phyloP scores from a whole-genome alignment of 352 stramenopile species.

The Pythium folliculosum region DNA sequence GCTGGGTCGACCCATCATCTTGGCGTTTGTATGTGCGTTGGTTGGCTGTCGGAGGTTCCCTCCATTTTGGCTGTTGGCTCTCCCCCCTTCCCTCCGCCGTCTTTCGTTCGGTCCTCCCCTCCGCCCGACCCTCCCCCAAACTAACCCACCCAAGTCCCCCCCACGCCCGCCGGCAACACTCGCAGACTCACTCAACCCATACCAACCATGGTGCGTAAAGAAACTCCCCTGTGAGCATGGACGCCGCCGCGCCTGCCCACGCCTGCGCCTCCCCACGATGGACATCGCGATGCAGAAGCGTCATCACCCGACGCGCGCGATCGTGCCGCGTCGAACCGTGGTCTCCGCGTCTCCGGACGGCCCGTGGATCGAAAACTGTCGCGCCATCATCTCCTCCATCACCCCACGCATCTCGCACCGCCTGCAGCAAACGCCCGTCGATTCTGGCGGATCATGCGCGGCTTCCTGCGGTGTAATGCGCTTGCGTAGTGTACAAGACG shows the following conservation, averaged over 20 bases:
- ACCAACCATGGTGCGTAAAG: slow-evolving; percentile 31
- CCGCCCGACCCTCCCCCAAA: slow-evolving; percentile 22
- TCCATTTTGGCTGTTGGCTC: slow-evolving; percentile 31
- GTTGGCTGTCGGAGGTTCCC: slow-evolving; percentile 34
- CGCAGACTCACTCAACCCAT: slow-evolving; percentile 34
- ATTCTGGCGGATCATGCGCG: too few relatives aligned
- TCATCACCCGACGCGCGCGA: background rate
- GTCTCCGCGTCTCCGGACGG: background rate
- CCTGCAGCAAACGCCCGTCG: too few relatives aligned
- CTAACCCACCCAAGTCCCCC: slow-evolving; percentile 17
- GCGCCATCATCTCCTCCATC: too few relatives aligned
- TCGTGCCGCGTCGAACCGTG: slow-evolving; percentile 2
- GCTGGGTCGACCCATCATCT: slow-evolving; percentile 1
- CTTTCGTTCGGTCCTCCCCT: slow-evolving; percentile 15
- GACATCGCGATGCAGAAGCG: too few relatives aligned
- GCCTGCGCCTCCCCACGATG: background rate
- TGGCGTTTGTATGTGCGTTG: slow-evolving; percentile 23
- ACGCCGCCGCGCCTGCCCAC: background rate
- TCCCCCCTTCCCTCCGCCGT: slow-evolving; percentile 6
- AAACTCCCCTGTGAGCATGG: slow-evolving; percentile 1
- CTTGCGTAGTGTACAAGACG: background rate
- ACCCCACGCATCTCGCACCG: too few relatives aligned
- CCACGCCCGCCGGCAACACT: slow-evolving; percentile 23
- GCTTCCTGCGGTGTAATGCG: too few relatives aligned
- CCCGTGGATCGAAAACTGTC: background rate